Percentiles rank a stretch among this genome's conserved stretches.
phyloP scores from a whole-genome alignment of 495 filamentous ascomycete genomes.

The Glonium stellatum region DNA sequence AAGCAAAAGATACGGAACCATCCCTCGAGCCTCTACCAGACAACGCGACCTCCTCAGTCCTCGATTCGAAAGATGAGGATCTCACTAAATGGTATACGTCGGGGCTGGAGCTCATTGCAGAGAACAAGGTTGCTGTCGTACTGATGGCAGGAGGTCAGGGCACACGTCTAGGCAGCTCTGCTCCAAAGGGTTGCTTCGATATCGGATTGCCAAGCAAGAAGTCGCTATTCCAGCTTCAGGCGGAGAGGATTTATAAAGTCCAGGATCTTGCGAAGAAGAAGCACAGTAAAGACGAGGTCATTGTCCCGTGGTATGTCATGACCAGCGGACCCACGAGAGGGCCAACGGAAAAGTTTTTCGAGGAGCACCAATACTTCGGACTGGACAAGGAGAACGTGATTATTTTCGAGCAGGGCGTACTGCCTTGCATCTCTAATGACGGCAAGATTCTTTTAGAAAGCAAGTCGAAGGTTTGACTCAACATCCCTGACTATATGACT shows the following conservation, averaged over 20 bases:
- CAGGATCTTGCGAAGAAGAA: slow-evolving; percentile 72
- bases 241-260: slow-evolving; percentile 83
- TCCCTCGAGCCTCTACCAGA: slow-evolving; percentile 84
- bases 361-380: slow-evolving; percentile 84
- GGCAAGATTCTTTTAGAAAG: slow-evolving; percentile 92
- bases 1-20: slow-evolving; percentile 44
- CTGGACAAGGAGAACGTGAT: slow-evolving; percentile 75
- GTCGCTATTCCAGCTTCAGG: slow-evolving; percentile 94
- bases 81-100: slow-evolving; percentile 76
- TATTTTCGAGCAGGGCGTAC: slow-evolving; percentile 94
- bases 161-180: slow-evolving; percentile 87
- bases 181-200: slow-evolving; percentile 93
- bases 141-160: slow-evolving; percentile 97
- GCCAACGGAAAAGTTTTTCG: slow-evolving; percentile 89
- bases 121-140: slow-evolving; percentile 89
- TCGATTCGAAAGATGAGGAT: slow-evolving; percentile 77
- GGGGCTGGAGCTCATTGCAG: slow-evolving; percentile 78
- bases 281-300: slow-evolving; percentile 53
- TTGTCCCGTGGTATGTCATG: slow-evolving; percentile 99
- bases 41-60: slow-evolving; percentile 79
- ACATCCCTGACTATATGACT: slow-evolving; percentile 2
- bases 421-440: slow-evolving; percentile 95
- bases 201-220: slow-evolving; percentile 90
- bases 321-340: slow-evolving; percentile 92
- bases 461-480: slow-evolving; percentile 62